These are phyloP conservation scores for Malus hybrid DNA, from an alignment of 331 rosid genomes.

Conservation along the genomic window DNA sequence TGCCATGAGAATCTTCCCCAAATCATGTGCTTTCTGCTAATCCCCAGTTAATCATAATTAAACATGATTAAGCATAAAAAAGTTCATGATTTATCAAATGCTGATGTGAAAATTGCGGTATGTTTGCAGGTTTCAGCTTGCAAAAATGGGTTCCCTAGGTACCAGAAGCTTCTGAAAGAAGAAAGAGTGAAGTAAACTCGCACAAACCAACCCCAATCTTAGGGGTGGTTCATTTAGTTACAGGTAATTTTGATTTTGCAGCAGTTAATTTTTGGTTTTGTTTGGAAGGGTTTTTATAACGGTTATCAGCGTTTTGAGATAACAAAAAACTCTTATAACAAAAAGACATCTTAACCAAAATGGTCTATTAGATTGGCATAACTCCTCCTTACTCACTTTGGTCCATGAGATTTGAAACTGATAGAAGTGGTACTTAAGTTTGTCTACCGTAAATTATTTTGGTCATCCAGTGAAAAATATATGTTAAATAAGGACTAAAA, in stretches of 20 bases:
- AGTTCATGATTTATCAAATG: background rate
- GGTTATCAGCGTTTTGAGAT: no score
- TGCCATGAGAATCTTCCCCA: conserved; percentile 6
- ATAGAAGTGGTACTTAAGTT: no score
- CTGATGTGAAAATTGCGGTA: background rate
- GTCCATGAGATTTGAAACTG: no score
- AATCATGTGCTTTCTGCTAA: background rate
- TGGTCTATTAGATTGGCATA: no score
- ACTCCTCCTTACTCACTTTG: no score
- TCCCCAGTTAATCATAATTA: background rate
- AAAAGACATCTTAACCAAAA: no score
- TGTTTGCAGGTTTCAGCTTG: conserved; percentile 81
- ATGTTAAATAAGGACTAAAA: no score
- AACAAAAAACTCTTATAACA: no score
- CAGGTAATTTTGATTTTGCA: background rate
- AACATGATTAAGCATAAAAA: background rate
- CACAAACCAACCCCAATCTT: background rate
- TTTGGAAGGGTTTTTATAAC: no score
- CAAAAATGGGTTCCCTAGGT: conserved; percentile 70
- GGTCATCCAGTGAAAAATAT: no score
- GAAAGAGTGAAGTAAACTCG: conserved; percentile 47
- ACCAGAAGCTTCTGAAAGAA: conserved; percentile 55
- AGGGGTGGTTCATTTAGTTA: background rate
- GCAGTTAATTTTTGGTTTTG: background rate
- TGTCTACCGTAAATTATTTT: no score